Evolutionary conservation across 768 basidiomycete genomes (phyloP), one percentile per base, ranked within the genome.

Genomic region (Suillus hirtellus): DNA sequence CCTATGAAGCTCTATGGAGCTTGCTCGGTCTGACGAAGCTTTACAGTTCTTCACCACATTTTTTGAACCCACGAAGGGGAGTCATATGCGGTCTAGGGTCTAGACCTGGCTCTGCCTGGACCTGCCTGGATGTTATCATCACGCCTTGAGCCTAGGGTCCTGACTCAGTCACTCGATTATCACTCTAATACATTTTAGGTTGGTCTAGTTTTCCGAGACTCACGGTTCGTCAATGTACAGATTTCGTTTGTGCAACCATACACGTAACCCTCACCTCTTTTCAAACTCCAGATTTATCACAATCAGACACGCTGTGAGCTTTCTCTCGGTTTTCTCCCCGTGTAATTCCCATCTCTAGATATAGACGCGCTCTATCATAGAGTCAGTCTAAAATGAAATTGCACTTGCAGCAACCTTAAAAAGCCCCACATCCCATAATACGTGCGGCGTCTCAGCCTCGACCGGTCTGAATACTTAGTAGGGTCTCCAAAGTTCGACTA

Each of bases 321-420:
- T 60, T 59, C 14, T 60, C 35, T 50, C 47, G 47, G 64, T 46
- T 43, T 9, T 24, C 35, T 60, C 49, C 43, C 55, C 53, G 62
- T 63, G 34, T 60, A 47, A 44, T 19, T 54, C 37, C n/a, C 35
- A 42, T 42, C 40, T 31, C 17, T 44, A 56, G 43, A 38, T 31
- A 43, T 34, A 40, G 49, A 35, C n/a, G 42, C 31, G 35, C 10
- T 42, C 40, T 63, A 17, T 10, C 59, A 35, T 15, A 52, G 24
- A 43, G 53, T 15, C 49, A 50, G 70, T 65, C n/a, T 52, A 59
- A 61, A 71, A 69, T 71, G 60, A 71, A 73, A 73, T 71, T 62
- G 46, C 12, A 27, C 31, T 24, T 34, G 31, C 52, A 53, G 5
- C 52, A 19, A 53, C 37, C 44, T 50, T 27, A 38, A 24, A 37